Conservation (phyloP, 2,329 filamentous ascomycete genomes). For the Phaeophleospora eucalypticola region DNA sequence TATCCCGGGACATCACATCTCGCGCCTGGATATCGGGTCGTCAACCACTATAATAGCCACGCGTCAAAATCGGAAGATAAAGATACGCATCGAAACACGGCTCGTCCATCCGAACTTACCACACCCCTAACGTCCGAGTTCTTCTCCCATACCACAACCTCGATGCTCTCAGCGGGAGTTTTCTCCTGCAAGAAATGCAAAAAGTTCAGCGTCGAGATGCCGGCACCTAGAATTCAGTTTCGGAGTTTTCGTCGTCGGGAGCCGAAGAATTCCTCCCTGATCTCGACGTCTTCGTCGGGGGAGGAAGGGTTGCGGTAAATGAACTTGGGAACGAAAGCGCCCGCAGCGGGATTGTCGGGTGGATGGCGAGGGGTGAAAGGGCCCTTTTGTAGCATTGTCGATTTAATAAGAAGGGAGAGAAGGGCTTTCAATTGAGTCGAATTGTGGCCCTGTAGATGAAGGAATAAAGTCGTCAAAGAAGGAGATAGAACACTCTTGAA, state of each 20-base stretch:
- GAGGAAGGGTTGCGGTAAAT: slow-evolving; percentile 5
- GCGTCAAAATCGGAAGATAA: slow-evolving; percentile 12
- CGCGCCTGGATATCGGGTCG: slow-evolving; percentile 30
- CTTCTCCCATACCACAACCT: slow-evolving; percentile 20
- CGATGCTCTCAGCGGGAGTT: slow-evolving; percentile 11
- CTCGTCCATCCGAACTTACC: too few species aligned
- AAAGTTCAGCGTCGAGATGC: slow-evolving; percentile 16
- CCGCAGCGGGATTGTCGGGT: slow-evolving; percentile 1
- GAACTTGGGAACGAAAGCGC: slow-evolving; percentile 6
- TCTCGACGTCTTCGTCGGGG: slow-evolving; percentile 1
- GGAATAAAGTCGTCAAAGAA: too few species aligned
- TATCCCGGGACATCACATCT: slow-evolving; percentile 30
- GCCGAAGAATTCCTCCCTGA: slow-evolving; percentile 18
- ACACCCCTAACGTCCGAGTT: slow-evolving; percentile 34
- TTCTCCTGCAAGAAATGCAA: slow-evolving; percentile 13
- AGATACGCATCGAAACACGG: not conserved
- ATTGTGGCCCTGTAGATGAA: too few species aligned
- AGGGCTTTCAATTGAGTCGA: too few species aligned
- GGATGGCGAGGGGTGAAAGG: slow-evolving; percentile 1
- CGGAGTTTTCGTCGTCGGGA: slow-evolving; percentile 12
- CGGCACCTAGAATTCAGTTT: slow-evolving; percentile 16
- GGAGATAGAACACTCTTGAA: too few species aligned
- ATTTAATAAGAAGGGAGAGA: too few species aligned
- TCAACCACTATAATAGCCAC: slow-evolving; percentile 34
- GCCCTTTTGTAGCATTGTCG: slow-evolving; percentile 2